Base-by-base conservation (phyloP, 2,329 filamentous ascomycete species). In the Botrytis pseudocinerea region DNA sequence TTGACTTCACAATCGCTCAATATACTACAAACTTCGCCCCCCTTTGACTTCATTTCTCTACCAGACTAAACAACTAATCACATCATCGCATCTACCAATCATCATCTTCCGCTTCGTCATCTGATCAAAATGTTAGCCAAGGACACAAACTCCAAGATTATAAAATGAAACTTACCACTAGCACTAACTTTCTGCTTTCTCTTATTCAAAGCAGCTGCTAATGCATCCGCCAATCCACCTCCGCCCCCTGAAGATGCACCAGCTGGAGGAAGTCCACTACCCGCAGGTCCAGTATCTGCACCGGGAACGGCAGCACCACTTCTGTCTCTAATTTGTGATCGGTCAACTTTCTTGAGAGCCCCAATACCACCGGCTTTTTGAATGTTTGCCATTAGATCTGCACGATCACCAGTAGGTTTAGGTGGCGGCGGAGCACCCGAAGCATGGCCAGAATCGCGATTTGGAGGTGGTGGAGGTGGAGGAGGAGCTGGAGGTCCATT, bases 131-230 rank as follows among this genome's bases (percentile, higher is more conserved):
- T 76, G 65, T 81, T 76, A 81, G 73, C 69, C 74, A 22, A 54
- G 16, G 83, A 79, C 73, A 78, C 72, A 28, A 38, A 46, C 35
- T 59, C 54, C 38, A 20, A 35, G 64, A 69, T 74, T 62, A 42
- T 20, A 38, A 28, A 54, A 20, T 22, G 20, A 42, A 25, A 91
- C 93, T 90, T 89, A 98, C 95, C 95, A 86, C 93, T 97, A 82
- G 93, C 92, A 84, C 93, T 93, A 81, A 98, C 95, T 86, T 97
- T 97, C 83, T 94, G 90, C 86, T 98, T 98, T 82, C 95, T 88
- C 84, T 93, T 92, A 80, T 91, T 89, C 78, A 95, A 83, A 73
- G 92, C 92, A 74, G 90, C 91, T 74, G 93, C 93, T 78, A 97
- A 84, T 65, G 94, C 95, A 84, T 92, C 93, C 35, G 94, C 93